A percentile compares a stretch with the other conserved stretches of the same genome.
Conservation (phyloP, 306 rosid species). For the Hylodesmum podocarpum region DNA sequence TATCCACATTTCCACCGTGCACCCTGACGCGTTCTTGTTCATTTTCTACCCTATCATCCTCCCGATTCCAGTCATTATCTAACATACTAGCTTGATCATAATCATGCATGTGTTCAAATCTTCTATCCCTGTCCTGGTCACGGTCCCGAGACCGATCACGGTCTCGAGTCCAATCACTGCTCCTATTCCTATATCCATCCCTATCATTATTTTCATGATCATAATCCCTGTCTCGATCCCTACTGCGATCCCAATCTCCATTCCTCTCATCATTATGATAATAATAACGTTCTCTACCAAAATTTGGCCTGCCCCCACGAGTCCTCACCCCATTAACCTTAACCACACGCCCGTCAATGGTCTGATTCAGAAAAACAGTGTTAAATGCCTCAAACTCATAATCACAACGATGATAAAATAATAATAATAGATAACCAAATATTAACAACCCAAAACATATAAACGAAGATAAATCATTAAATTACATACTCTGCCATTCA, state of each 20-base stretch:
- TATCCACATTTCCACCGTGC: slow-evolving; percentile 42
- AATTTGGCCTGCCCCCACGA: slow-evolving; percentile 69
- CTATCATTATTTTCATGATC: slow-evolving; percentile 53
- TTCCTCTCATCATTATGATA: slow-evolving; percentile 53
- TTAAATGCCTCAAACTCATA: slow-evolving; percentile 27
- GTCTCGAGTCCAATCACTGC: slow-evolving; percentile 53
- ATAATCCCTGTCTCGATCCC: slow-evolving; percentile 54
- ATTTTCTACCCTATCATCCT: slow-evolving; percentile 36
- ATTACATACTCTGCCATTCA: slow-evolving; percentile 88
- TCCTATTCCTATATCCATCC: slow-evolving; percentile 50
- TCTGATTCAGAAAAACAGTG: slow-evolving; percentile 53
- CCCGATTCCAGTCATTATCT: slow-evolving; percentile 45
- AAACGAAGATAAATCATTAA: slow-evolving; percentile 26
- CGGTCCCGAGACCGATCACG: slow-evolving; percentile 57
- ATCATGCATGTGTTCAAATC: slow-evolving; percentile 46
- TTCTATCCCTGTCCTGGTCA: slow-evolving; percentile 58
- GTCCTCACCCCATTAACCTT: slow-evolving; percentile 77
- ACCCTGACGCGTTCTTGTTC: slow-evolving; percentile 41
- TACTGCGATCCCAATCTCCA: slow-evolving; percentile 58
- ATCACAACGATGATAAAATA: slow-evolving; percentile 5
- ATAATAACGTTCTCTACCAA: slow-evolving; percentile 58
- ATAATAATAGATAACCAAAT: slow-evolving; percentile 5
- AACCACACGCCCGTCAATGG: slow-evolving; percentile 74
- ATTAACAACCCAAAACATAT: neutral
- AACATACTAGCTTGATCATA: slow-evolving; percentile 43